Evolutionary conservation across 805 yeast genomes (phyloP), one percentile per base, ranked within the genome.

Genomic region (Cyberlindnera xylosilytica): DNA sequence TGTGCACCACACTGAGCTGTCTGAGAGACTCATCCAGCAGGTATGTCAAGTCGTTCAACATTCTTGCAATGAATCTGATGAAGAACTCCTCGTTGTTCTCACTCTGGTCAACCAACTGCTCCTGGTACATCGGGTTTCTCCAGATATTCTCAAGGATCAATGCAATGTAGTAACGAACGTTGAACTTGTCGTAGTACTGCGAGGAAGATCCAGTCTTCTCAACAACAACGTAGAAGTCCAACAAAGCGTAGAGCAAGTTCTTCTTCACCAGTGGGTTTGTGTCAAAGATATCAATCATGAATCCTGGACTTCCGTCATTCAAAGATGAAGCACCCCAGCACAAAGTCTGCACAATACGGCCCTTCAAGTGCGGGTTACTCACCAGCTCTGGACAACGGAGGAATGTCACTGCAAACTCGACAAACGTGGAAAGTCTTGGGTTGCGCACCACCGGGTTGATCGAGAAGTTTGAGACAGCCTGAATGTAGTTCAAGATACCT

Each of bases 151-250:
- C 91, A 54, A 93, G 66, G 26, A 93, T 83, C 36, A 77, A 77
- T 1, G 97, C 84, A 22, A 93, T 87, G 59, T 87, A 83, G 63
- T 81, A 91, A 61, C 99, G 76, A 34, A 87, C 78, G 62, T 88
- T 90, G 68, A 93, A 93, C 65, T 93, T 93, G 63, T 93, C 99
- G 62, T 91, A 91, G 60, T 91, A 93, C 64, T 93, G 98, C 0
- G 95, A 81, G 7, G 91, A 82, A 2, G 97, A 84, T 9, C 99
- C 99, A 0, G 99, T 93, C 57, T 87, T 89, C 62, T 93, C 99
- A 38, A 91, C 90, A 73, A 87, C 87, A 27, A 93, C 96, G 62
- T 91, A 93, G 48, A 89, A 85, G 54, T 88, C 95, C 64, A 93
- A 73, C 43, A 93, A 71, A 1, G 96, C 85, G 56, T 87, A 89